Evolutionary conservation across 495 filamentous ascomycete species (phyloP).

Genomic region (Bacidia gigantensis): DNA sequence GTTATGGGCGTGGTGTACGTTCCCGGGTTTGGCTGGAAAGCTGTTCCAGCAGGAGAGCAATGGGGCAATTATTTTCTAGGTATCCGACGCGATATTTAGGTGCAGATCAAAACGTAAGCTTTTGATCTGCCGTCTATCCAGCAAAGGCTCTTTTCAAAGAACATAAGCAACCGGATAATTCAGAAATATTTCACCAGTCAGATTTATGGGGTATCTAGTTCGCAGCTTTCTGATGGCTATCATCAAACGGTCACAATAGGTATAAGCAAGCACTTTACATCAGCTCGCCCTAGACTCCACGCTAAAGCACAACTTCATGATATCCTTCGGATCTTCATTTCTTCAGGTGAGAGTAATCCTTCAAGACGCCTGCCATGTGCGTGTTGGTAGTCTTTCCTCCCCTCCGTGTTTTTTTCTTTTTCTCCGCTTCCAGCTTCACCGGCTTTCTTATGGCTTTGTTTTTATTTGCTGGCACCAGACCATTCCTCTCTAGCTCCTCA

Average conservation of each 20-base stretch:
- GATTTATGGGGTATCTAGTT: not conserved
- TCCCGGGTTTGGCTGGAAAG: conserved; percentile 82
- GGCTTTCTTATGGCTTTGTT: conserved; percentile 46
- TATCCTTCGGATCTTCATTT: conserved; percentile 18
- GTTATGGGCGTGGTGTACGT: conserved; percentile 84
- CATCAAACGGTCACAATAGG: no score
- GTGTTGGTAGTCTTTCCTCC: conserved; percentile 81
- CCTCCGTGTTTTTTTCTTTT: conserved; percentile 50
- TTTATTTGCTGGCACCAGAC: conserved; percentile 67
- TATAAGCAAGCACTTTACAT: no score
- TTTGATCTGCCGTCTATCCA: no score
- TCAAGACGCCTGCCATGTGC: conserved; percentile 79
- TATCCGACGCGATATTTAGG: conserved; percentile 46
- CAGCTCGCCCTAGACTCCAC: not conserved
- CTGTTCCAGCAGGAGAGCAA: conserved; percentile 66
- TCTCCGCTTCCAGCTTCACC: conserved; percentile 43
- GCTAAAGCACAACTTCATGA: not conserved
- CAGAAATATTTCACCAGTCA: no score
- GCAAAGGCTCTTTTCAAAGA: no score
- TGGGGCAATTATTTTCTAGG: conserved; percentile 97
- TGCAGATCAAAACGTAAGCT: no score
- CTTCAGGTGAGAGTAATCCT: conserved; percentile 64
- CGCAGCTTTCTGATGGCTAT: no score
- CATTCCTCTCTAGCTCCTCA: conserved; percentile 54
- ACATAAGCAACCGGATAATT: no score